Base-by-base conservation (phyloP, 805 yeast genomes). In the Ogataea saltuana region DNA sequence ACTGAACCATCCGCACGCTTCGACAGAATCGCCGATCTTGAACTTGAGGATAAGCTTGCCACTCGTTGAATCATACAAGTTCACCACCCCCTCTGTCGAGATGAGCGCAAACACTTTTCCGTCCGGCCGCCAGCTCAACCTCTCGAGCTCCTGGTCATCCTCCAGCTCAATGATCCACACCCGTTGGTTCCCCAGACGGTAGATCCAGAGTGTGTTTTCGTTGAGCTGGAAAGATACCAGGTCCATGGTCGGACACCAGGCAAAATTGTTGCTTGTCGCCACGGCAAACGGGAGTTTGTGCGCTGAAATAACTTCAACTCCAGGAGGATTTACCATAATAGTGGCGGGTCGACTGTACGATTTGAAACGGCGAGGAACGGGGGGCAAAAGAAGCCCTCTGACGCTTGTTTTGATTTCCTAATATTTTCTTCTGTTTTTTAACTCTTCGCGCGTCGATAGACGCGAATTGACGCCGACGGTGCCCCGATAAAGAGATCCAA, bases 191-290 rank as follows among this genome's bases (percentile, higher is more conserved):
- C 59, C 59, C 16, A 60, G 42, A 44, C 71, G 46, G 30, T 60
- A 62, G 7, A 61, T 49, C 61, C 61, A 60, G 11, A 67, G 38
- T 1, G 62, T 57, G 15, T 50, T 50, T n/a, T 56, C 55, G 31
- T 49, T 49, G 21, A 62, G 42, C 35, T 60, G 58, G 20, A 59
- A 55, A 1, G 66, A 55, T 4, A 63, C 33, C 22, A 67, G 53
- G 35, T 63, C 65, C 69, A 67, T 65, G 2, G 64, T 55, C 8
- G 70, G 70, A 46, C 69, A 65, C 50, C 63, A 43, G 5, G 47
- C 45, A 17, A 61, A 48, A 26, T 55, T 54, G 18, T 47, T 49
- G 30, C 44, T 29, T 19, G 54, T 37, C 4, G 41, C 45, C 21
- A 58, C 40, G 2, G 52, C 49, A 41, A 48, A 50, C 4, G 61